Conservation (phyloP, 192 early-diverging fungal species). For the Umbelopsis isabellina region DNA sequence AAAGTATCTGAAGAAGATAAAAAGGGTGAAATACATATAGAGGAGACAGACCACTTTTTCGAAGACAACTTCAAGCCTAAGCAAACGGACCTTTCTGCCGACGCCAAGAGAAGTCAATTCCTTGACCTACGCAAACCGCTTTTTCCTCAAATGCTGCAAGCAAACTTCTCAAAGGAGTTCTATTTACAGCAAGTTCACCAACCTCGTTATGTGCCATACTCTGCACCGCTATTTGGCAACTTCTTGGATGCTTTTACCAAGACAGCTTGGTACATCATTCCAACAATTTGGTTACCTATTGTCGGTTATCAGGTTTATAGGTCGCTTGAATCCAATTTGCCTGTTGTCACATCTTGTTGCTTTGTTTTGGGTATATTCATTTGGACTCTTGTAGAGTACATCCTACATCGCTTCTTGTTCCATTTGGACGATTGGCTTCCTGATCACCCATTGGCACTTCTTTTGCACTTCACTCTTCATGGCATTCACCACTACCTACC, state of each 20-base stretch:
- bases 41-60: slow-evolving; percentile 36
- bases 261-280: slow-evolving; percentile 92
- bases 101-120: slow-evolving; percentile 68
- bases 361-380: slow-evolving; percentile 71
- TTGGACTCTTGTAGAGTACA: slow-evolving; percentile 92
- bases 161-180: slow-evolving; percentile 76
- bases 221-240: slow-evolving; percentile 86
- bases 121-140: slow-evolving; percentile 83
- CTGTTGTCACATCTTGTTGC: slow-evolving; percentile 44
- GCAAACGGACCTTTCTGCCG: slow-evolving; percentile 49
- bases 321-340: slow-evolving; percentile 35
- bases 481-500: slow-evolving; percentile 97
- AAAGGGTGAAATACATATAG: slow-evolving; percentile 16
- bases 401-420: slow-evolving; percentile 91
- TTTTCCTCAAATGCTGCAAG: slow-evolving; percentile 76
- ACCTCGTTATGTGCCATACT: slow-evolving; percentile 74
- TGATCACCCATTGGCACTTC: slow-evolving; percentile 75
- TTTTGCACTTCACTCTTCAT: slow-evolving; percentile 87
- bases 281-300: slow-evolving; percentile 87
- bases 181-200: slow-evolving; percentile 93
- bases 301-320: slow-evolving; percentile 49
- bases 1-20: slow-evolving; percentile 14
- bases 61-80: slow-evolving; percentile 44
- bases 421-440: slow-evolving; percentile 90
- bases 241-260: slow-evolving; percentile 83